Percentiles rank a stretch among this genome's conserved stretches.
These are phyloP conservation scores for Macadamia integrifolia DNA, from an alignment of 164 flowering plant genomes.

Conservation along the genomic window DNA sequence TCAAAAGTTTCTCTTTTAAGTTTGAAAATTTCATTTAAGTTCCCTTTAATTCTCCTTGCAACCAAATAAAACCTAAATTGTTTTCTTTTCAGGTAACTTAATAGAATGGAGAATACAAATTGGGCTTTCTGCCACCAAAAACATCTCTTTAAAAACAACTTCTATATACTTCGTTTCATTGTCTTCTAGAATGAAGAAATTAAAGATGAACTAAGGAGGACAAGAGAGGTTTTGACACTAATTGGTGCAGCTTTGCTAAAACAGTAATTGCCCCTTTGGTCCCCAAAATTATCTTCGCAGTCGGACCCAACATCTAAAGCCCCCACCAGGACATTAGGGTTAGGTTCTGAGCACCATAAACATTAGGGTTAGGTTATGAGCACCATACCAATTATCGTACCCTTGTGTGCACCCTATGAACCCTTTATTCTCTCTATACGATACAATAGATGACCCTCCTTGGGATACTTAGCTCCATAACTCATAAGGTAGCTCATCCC, in stretches of 20 bases:
- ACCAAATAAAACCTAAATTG: too few relatives aligned
- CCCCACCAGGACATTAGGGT: slow-evolving; percentile 78
- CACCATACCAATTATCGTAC: slow-evolving; percentile 86
- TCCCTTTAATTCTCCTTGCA: too few relatives aligned
- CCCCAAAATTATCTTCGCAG: slow-evolving; percentile 52
- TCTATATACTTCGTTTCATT: too few relatives aligned
- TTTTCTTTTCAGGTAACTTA: too few relatives aligned
- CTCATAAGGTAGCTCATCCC: slow-evolving; percentile 85
- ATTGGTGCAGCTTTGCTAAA: slow-evolving; percentile 55
- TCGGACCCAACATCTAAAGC: slow-evolving; percentile 96
- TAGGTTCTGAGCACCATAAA: slow-evolving; percentile 42
- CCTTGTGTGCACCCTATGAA: slow-evolving; percentile 99
- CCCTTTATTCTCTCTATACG: slow-evolving; percentile 57
- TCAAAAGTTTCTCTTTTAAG: too few relatives aligned
- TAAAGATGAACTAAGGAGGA: slow-evolving; percentile 4
- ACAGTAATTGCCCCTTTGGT: slow-evolving; percentile 60
- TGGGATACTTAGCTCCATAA: slow-evolving; percentile 61
- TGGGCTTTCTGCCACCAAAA: too few relatives aligned
- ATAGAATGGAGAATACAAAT: too few relatives aligned
- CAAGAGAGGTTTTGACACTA: slow-evolving; percentile 12
- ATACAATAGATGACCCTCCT: slow-evolving; percentile 76
- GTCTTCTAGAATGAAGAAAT: slow-evolving; percentile 14
- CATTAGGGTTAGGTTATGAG: slow-evolving; percentile 79
- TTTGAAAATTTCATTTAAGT: too few relatives aligned
- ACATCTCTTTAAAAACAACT: too few relatives aligned